Evolutionary conservation across 331 rosid genomes (phyloP).

Genomic region (Pyrus hybrid): DNA sequence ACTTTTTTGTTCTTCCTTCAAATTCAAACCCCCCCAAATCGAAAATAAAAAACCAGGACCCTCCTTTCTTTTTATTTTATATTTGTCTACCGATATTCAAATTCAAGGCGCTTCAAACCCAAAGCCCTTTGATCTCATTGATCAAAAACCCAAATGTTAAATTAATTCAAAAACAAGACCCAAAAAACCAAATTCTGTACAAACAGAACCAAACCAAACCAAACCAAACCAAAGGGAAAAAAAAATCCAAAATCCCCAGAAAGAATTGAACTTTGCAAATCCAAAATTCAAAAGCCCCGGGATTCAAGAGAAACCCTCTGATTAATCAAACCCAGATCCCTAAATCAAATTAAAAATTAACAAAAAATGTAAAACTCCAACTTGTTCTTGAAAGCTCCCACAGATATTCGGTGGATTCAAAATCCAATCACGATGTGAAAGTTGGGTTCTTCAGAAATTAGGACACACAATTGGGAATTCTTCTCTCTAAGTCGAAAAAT

Average conservation of each 20-base stretch:
- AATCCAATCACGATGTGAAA: not conserved
- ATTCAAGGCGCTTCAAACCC: slow-evolving; percentile 11
- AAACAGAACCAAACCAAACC: not conserved
- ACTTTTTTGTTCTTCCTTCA: not conserved
- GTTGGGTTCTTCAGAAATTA: not conserved
- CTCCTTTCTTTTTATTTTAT: not conserved
- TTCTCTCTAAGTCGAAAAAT: not conserved
- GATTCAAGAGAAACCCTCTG: slow-evolving; percentile 10
- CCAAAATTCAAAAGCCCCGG: slow-evolving; percentile 3
- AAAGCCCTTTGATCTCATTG: slow-evolving; percentile 13
- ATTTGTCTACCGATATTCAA: not conserved
- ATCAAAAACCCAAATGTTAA: slow-evolving; percentile 14
- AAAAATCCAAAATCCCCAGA: not conserved
- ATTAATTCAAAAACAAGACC: not conserved
- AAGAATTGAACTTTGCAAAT: not conserved
- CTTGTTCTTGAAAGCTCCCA: not conserved
- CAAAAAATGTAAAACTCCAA: not conserved
- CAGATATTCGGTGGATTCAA: not conserved
- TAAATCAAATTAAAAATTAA: not conserved
- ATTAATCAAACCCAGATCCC: not conserved
- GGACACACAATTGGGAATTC: not conserved
- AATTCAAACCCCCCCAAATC: not conserved
- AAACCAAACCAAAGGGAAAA: not conserved
- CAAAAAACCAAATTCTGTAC: not conserved
- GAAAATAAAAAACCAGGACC: not conserved